Evolutionary conservation across 768 basidiomycete genomes (phyloP), one percentile per base, ranked within the genome.

Genomic region (Tricholoma sp.): DNA sequence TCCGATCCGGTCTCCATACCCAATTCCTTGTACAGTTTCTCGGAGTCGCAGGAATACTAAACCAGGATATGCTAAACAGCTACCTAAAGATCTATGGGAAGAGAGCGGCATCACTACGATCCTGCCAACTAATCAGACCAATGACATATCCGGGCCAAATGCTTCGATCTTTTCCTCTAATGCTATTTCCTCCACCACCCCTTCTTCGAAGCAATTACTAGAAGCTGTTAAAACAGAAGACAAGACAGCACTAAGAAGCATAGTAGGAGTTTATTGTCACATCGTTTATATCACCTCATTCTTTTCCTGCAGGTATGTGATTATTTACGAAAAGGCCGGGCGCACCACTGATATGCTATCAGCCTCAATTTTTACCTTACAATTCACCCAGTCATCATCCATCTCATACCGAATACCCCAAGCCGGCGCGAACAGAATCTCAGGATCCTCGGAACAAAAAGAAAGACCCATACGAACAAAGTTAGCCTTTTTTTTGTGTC

Each of bases 1-100:
- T 56, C 67, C 65, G 5, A 61, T 72, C 15, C 62, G 54, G 37
- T 34, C 53, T 3, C 64, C 63, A 28, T 72, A 70, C 50, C 70
- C 70, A 5, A 32, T 53, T 3, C 63, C 68, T 3, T 55, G 47
- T 7, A 57, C 65, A 1, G 65, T 57, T 28, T 63, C 68, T 10
- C 51, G 63, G 9, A 24, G 13, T 20, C 32, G 59, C 12, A 53
- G 64, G 1, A 32, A 31, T 13, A 49, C 29, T 49, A 49, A 49
- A 13, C 47, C 47, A 49, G 47, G 29, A 49, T 67, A 67, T 57
- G 66, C 63, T 1, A 65, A 62, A 50, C 63, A 55, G 15, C 53
- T 61, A 7, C 57, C 45, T 11, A 44, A 17, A 17, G 55, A 58
- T 17, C 32, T 39, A 13, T 13, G 50, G 6, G 36, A 51, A 11